Evolutionary conservation across 23 red algal genomes (phyloP).

Genomic region (Pyropia haitanensis): DNA sequence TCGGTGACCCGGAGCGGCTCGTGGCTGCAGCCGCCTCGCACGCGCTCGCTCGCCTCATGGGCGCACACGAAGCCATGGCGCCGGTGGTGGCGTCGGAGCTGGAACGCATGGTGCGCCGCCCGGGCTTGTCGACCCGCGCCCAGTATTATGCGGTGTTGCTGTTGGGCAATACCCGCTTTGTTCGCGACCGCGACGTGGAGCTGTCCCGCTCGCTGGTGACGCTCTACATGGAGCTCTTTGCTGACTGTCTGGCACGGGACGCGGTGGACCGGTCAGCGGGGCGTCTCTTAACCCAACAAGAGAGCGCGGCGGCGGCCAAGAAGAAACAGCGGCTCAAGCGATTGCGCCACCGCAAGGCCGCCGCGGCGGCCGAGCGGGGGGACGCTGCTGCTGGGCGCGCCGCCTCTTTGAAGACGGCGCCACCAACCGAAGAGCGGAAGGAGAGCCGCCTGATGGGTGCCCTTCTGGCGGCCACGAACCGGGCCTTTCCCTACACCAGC

Average conservation of each 20-base stretch:
- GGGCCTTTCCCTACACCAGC: conserved; percentile 51
- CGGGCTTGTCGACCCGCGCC: conserved; percentile 18
- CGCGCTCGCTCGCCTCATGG: conserved; percentile 46
- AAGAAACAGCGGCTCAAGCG: conserved; percentile 20
- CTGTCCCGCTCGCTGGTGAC: conserved; percentile 34
- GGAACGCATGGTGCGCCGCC: conserved; percentile 30
- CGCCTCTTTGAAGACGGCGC: not conserved
- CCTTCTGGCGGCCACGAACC: conserved; percentile 51
- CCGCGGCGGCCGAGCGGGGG: not conserved
- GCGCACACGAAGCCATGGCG: conserved; percentile 59
- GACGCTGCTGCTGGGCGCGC: not conserved
- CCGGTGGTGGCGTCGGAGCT: conserved; percentile 58
- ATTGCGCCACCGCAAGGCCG: too few relatives aligned
- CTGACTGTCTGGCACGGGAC: not conserved
- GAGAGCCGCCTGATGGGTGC: conserved; percentile 48
- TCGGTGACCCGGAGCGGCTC: conserved; percentile 65
- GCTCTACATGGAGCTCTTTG: conserved; percentile 64
- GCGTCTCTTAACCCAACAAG: not conserved
- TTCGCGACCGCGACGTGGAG: conserved; percentile 21
- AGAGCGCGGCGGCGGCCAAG: not conserved
- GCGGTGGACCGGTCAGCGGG: not conserved
- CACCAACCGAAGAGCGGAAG: conserved; percentile 3
- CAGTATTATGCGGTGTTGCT: conserved; percentile 57
- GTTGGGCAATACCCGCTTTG: conserved; percentile 45
- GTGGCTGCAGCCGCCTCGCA: conserved; percentile 51